Percentiles rank a stretch among this genome's conserved stretches.
Conservation (phyloP, 257 asterid genomes). For the Linaria vulgaris region DNA sequence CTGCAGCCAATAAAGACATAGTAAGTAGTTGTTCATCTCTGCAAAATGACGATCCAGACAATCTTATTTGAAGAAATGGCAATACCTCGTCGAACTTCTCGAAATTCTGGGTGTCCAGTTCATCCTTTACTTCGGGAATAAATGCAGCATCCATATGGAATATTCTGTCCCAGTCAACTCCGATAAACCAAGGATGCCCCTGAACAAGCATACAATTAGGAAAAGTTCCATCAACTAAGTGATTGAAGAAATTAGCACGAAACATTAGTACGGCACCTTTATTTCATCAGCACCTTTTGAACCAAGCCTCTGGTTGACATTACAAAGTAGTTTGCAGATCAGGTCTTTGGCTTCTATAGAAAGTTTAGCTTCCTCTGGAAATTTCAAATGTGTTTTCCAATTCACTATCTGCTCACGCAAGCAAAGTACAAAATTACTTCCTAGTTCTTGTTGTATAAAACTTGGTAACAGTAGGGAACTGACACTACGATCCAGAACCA, state of each 20-base stretch:
- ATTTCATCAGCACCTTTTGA: slow-evolving; percentile 84
- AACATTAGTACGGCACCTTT: slow-evolving; percentile 73
- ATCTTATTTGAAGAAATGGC: slow-evolving; percentile 4
- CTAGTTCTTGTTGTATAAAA: not conserved
- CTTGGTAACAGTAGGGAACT: slow-evolving; percentile 21
- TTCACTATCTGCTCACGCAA: slow-evolving; percentile 78
- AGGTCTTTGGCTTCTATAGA: slow-evolving; percentile 81
- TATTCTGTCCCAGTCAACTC: slow-evolving; percentile 78
- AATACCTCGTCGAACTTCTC: slow-evolving; percentile 92
- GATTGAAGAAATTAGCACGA: slow-evolving; percentile 34
- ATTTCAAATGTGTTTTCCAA: slow-evolving; percentile 89
- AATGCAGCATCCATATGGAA: slow-evolving; percentile 89
- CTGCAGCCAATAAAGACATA: slow-evolving; percentile 39
- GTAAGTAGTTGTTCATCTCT: slow-evolving; percentile 20
- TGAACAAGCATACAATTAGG: slow-evolving; percentile 35
- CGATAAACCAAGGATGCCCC: slow-evolving; percentile 88
- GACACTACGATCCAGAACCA: not conserved
- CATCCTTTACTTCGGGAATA: slow-evolving; percentile 90
- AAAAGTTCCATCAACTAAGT: slow-evolving; percentile 29
- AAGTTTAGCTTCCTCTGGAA: slow-evolving; percentile 92
- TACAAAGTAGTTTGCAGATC: slow-evolving; percentile 78
- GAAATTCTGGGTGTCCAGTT: slow-evolving; percentile 91
- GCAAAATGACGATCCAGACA: not conserved
- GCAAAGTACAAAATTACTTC: slow-evolving; percentile 18
- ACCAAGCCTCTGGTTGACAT: slow-evolving; percentile 85